Evolutionary conservation across 345 rosid species (phyloP).

Genomic region (Erysimum cheiranthoides): DNA sequence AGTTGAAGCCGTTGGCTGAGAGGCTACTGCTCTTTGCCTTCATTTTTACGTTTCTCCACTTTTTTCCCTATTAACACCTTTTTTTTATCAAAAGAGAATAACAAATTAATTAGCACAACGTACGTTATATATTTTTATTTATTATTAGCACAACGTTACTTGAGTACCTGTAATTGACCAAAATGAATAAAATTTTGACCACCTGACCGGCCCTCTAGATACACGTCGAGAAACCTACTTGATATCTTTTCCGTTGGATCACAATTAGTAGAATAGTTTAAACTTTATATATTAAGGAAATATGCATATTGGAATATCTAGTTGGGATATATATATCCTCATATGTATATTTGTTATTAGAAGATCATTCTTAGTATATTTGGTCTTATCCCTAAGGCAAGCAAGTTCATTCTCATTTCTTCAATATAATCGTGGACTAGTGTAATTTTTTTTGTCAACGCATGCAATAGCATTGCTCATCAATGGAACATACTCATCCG

Average conservation of each 20-base stretch:
- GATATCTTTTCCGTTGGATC: background rate
- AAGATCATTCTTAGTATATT: too few relatives aligned
- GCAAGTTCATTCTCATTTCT: background rate
- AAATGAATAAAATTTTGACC: background rate
- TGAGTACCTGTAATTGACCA: slow-evolving; percentile 18
- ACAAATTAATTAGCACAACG: slow-evolving; percentile 14
- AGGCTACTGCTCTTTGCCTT: slow-evolving; percentile 40
- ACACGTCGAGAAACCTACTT: background rate
- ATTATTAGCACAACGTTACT: slow-evolving; percentile 4
- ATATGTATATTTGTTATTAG: background rate
- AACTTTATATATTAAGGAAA: background rate
- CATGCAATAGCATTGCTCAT: too few relatives aligned
- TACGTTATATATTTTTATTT: too few relatives aligned
- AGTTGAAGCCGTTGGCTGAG: slow-evolving; percentile 41
- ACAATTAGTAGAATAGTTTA: background rate
- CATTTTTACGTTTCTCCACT: slow-evolving; percentile 41
- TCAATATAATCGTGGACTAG: background rate
- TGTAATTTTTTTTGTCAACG: background rate
- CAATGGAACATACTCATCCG: too few relatives aligned
- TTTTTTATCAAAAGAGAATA: background rate
- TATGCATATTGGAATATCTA: background rate
- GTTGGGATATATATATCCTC: background rate
- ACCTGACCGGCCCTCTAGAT: background rate
- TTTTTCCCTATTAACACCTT: background rate
- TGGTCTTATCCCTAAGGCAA: background rate